Base-by-base conservation (phyloP, 1,284 basidiomycete genomes). In the Kwoniella shivajii region DNA sequence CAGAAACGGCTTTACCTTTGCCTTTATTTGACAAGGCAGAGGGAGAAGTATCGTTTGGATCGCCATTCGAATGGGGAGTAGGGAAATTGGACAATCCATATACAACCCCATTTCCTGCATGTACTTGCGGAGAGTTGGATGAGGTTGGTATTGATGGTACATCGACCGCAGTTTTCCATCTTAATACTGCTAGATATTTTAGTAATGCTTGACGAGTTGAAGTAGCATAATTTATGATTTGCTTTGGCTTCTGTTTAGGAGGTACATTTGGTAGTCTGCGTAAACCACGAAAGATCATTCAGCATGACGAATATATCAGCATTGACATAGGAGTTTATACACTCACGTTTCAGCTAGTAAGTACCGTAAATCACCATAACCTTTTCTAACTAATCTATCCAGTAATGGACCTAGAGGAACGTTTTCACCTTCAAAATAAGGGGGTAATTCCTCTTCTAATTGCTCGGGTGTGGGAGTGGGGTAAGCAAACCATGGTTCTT, bases 91-190 rank as follows among this genome's bases (percentile, higher is more conserved):
- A 56, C 1, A 56, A 26, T 31, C 46, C 41, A 36, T 37, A n/a
- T n/a, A n/a, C n/a, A n/a, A n/a, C 33, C 30, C 43, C 18, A 42
- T 42, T 47, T 47, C n/a, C 13, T 13, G 18, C 20, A 6, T 47
- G 26, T 47, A 20, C 13, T 13, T 47, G 31, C 22, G 54, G 20
- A 34, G 52, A 42, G 27, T 52, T 24, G 14, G 49, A 38, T 20
- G 34, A 11, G 27, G 38, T 6, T 27, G 48, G n/a, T 14, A 38
- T 27, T 6, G 57, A 54, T 1, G 65, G 58, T 2, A 72, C 44
- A 49, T 76, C 74, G 16, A 74, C 74, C 10, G 67, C 60, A 16
- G 64, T 61, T 55, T 76, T 76, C 74, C 74, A 76, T 24, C 74
- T 64, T 11, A 76, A 57, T 13, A 76, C 61, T 2, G 74, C 74